Evolutionary conservation across 2,329 filamentous ascomycete species (phyloP).

Genomic region (Diaporthe citri): DNA sequence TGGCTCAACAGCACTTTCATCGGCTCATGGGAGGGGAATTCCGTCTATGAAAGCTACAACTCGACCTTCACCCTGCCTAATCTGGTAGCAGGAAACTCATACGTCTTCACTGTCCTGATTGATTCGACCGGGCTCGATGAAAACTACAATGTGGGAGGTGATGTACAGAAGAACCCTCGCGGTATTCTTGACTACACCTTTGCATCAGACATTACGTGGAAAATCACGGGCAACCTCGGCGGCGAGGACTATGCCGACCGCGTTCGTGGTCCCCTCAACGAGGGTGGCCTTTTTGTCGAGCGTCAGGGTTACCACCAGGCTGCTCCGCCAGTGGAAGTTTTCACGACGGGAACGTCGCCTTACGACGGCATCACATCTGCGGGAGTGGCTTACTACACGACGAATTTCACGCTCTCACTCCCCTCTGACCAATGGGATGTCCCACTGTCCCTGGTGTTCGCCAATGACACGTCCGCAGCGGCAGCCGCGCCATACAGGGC

Average conservation of each 20-base stretch:
- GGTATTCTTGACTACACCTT: slow-evolving; percentile 71
- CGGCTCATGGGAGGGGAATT: slow-evolving; percentile 71
- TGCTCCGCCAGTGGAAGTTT: slow-evolving; percentile 56
- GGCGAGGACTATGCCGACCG: slow-evolving; percentile 69
- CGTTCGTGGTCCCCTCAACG: slow-evolving; percentile 71
- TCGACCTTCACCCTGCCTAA: slow-evolving; percentile 66
- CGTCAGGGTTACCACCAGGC: slow-evolving; percentile 70
- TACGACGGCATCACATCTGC: slow-evolving; percentile 54
- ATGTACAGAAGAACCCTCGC: slow-evolving; percentile 69
- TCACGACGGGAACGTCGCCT: slow-evolving; percentile 53
- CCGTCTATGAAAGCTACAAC: slow-evolving; percentile 61
- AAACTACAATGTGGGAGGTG: slow-evolving; percentile 67
- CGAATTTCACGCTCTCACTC: slow-evolving; percentile 65
- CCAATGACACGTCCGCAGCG: slow-evolving; percentile 51
- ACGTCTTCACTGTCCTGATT: slow-evolving; percentile 75
- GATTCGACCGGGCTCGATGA: slow-evolving; percentile 79
- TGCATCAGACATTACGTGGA: slow-evolving; percentile 66
- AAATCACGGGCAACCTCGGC: slow-evolving; percentile 72
- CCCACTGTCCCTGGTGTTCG: slow-evolving; percentile 67
- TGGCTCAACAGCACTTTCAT: slow-evolving; percentile 73
- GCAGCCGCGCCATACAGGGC: slow-evolving; percentile 59
- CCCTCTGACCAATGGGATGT: slow-evolving; percentile 65
- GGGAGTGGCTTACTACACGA: slow-evolving; percentile 68
- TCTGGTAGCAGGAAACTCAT: slow-evolving; percentile 61
- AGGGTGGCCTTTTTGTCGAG: slow-evolving; percentile 69